Evolutionary conservation across 1,284 basidiomycete species (phyloP), one percentile per base, ranked within the genome.

Genomic region (Cutaneotrichosporon arboriforme): DNA sequence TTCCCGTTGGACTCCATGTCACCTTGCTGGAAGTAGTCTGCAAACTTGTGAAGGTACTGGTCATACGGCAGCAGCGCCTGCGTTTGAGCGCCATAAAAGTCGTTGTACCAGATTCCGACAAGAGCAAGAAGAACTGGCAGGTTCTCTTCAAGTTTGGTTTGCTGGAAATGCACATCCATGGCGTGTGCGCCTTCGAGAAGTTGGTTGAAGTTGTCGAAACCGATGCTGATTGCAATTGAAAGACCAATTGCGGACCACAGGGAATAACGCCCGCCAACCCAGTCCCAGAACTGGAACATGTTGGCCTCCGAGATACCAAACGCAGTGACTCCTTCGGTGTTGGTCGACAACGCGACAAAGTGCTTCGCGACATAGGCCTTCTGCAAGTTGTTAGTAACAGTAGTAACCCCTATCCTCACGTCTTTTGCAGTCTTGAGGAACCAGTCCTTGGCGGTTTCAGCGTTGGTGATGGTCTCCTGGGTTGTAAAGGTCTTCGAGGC

Each of bases 211-310:
- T 94, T 88, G 42, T 96, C 88, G 73, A 84, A 97, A 7, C 94
- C 96, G 64, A 97, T 88, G 54, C 86, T 85, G 54, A 98, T 80
- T 50, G 89, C 88, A 74, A 98, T 97, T 46, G 88, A 89, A 48
- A 98, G 81, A 59, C 94, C 96, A 65, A 98, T 97, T 31, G 96
- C 93, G 59, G 89, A 91, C 94, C 96, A 98, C 65, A 98, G 82
- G 64, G 88, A 92, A 83, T 98, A 98, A 61, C 94, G 85, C 39
- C 96, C 94, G 61, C 94, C 94, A 61, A 98, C 94, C 96, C 96
- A 98, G 77, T 98, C 96, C 94, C 94, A 98, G 84, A 98, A 98
- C 74, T 88, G 85, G 84, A 98, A 98, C 93, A 98, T 98, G 80
- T 97, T 97, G 65, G 83, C 81, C 65, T 86, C 77, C 56, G 86